A percentile compares a stretch with the other conserved stretches of the same genome.
Evolutionary conservation across 345 rosid genomes (phyloP).

Genomic region (Sonneratia alba): DNA sequence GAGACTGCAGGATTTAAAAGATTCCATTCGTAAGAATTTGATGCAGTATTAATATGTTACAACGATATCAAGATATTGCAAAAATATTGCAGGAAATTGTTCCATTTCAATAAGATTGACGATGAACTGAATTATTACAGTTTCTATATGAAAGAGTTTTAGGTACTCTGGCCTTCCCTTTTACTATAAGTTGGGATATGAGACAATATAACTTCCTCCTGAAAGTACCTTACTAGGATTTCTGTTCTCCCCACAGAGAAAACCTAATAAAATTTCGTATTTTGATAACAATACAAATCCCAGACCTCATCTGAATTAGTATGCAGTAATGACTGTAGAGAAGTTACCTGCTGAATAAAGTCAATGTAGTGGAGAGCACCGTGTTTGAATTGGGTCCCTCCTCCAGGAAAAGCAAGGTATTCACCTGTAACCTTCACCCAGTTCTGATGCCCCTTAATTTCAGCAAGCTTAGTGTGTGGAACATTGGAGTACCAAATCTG

Average conservation of each 20-base stretch:
- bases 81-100: too few species aligned
- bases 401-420: slow-evolving; percentile 94
- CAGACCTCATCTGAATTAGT: neutral
- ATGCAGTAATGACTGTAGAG: neutral
- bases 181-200: too few species aligned
- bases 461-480: slow-evolving; percentile 88
- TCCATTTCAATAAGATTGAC: too few species aligned
- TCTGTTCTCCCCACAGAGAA: neutral
- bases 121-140: too few species aligned
- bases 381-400: slow-evolving; percentile 92
- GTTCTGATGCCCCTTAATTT: slow-evolving; percentile 88
- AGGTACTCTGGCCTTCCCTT: too few species aligned
- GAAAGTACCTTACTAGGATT: too few species aligned
- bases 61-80: too few species aligned
- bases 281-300: too few species aligned
- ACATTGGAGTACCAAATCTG: slow-evolving; percentile 93
- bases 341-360: slow-evolving; percentile 66
- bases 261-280: neutral
- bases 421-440: slow-evolving; percentile 96
- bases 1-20: slow-evolving; percentile 46
- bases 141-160: too few species aligned
- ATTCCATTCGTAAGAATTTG: slow-evolving; percentile 2
- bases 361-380: slow-evolving; percentile 93
- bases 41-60: neutral
- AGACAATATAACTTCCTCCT: too few species aligned